Conservation (phyloP, 129 eudicot genomes). For the Artemisia tridentata region DNA sequence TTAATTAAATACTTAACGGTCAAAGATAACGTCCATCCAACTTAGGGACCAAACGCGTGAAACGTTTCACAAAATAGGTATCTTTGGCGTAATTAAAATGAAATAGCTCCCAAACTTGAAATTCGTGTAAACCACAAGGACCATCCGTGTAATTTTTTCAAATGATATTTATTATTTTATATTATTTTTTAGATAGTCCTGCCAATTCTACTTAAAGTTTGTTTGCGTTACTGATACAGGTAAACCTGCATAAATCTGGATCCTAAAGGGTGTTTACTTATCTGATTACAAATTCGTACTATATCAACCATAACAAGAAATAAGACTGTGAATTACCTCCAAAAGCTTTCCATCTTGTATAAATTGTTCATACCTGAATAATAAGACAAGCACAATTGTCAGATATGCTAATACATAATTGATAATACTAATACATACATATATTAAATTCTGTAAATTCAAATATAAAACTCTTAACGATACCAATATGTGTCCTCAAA, state of each 20-base stretch:
- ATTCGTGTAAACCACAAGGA: too few relatives aligned
- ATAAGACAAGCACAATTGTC: constrained; percentile 6
- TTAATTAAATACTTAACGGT: too few relatives aligned
- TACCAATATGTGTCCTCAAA: background rate
- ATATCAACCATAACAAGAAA: background rate
- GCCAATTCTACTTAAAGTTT: background rate
- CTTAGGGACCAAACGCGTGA: too few relatives aligned
- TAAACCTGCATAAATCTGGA: background rate
- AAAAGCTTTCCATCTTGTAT: constrained; percentile 80
- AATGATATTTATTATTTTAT: background rate
- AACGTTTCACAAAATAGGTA: too few relatives aligned
- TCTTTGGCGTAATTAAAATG: too few relatives aligned
- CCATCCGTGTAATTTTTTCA: too few relatives aligned
- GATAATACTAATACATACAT: background rate
- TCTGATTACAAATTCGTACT: background rate
- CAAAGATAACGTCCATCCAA: too few relatives aligned
- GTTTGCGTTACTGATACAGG: background rate
- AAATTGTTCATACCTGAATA: constrained; percentile 77
- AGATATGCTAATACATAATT: constrained; percentile 9
- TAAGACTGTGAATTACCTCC: constrained; percentile 58
- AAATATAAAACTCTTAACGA: background rate
- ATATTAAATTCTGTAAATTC: background rate
- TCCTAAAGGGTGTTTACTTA: background rate
- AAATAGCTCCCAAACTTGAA: too few relatives aligned
- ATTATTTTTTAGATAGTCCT: background rate